These are phyloP conservation scores for Lentinula lateritia DNA, from an alignment of 768 basidiomycete species.

Conservation along the genomic window DNA sequence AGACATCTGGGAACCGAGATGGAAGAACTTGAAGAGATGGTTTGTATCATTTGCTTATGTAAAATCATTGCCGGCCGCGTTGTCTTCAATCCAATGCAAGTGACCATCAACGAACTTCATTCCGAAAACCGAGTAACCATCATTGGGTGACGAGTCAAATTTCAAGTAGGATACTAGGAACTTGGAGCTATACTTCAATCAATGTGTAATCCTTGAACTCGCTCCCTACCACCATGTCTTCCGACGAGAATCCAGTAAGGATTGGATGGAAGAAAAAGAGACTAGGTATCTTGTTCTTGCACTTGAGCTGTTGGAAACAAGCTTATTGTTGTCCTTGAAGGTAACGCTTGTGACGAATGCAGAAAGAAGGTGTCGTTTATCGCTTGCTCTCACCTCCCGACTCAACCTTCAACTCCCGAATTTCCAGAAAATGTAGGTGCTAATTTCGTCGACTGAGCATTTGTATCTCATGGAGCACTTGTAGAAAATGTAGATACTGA, in stretches of 20 bases:
- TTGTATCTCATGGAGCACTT: background rate
- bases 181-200: background rate
- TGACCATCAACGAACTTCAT: background rate
- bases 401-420: no score
- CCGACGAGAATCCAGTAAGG: constrained; percentile 8
- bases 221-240: constrained; percentile 1
- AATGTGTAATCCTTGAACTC: background rate
- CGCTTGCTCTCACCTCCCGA: no score
- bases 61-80: background rate
- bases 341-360: constrained; percentile 41
- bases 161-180: background rate
- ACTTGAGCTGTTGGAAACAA: background rate
- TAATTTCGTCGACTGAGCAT: background rate
- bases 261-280: constrained; percentile 30
- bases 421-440: no score
- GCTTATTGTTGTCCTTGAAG: constrained; percentile 6
- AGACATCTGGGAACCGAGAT: no score
- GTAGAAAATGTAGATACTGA: constrained; percentile 30
- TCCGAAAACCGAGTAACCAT: background rate
- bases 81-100: background rate
- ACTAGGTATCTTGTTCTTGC: constrained; percentile 14
- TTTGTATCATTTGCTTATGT: no score
- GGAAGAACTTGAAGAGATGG: no score
- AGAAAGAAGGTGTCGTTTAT: background rate
- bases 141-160: background rate